Conservation (phyloP, 306 rosid species). For the Hylodesmum podocarpum region DNA sequence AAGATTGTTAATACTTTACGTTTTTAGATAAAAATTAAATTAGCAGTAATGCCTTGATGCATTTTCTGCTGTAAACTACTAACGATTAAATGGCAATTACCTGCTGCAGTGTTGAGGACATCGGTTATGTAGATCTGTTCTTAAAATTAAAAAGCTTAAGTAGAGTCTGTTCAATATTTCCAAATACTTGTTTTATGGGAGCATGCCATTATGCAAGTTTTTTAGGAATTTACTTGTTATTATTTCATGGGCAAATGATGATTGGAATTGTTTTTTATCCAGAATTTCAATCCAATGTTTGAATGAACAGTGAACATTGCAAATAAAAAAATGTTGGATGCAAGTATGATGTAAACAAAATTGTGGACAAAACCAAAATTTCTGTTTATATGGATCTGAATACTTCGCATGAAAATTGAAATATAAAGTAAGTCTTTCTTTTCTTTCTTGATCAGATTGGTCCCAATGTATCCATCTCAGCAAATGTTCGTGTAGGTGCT, state of each 20-base stretch:
- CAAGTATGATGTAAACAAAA: neutral
- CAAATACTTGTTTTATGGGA: neutral
- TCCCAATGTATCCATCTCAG: conserved; percentile 91
- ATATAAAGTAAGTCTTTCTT: neutral
- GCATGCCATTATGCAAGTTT: neutral
- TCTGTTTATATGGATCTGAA: neutral
- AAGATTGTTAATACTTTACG: conserved; percentile 18
- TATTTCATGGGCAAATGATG: neutral
- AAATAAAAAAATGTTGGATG: neutral
- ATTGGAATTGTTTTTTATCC: neutral
- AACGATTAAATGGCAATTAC: neutral
- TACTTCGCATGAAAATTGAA: neutral
- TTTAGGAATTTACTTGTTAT: neutral
- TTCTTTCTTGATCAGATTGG: conserved; percentile 69
- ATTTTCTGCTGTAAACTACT: conserved; percentile 16
- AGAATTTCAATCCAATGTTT: neutral
- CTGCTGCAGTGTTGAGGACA: neutral
- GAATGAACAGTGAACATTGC: neutral
- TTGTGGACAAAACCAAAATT: neutral
- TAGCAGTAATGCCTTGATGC: neutral
- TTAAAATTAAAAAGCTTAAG: neutral
- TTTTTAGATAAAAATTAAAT: neutral
- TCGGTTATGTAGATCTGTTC: neutral
- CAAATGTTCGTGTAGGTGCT: conserved; percentile 91
- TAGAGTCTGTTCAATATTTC: neutral